Evolutionary conservation across 23 red algal species (phyloP).

Genomic region (Gracilaria gracilis): DNA sequence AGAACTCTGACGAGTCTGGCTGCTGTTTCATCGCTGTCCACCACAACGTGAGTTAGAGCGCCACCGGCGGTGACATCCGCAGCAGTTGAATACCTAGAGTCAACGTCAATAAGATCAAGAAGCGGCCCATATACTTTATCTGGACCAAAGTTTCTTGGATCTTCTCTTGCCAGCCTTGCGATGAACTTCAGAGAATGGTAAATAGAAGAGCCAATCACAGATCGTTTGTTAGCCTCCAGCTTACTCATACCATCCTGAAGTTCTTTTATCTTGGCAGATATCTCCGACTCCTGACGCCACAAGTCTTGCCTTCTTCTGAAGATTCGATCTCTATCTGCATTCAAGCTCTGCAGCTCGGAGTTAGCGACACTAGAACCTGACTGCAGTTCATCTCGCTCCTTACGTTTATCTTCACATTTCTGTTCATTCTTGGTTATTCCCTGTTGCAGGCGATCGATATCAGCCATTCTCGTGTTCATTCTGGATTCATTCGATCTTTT

Average conservation of each 20-base stretch:
- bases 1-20: slow-evolving; percentile 81
- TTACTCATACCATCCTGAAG: slow-evolving; percentile 66
- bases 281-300: slow-evolving; percentile 82
- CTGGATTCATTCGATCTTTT: background rate
- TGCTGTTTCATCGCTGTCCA: slow-evolving; percentile 96
- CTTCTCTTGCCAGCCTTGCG: slow-evolving; percentile 24
- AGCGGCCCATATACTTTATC: slow-evolving; percentile 89
- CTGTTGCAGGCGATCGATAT: slow-evolving; percentile 68
- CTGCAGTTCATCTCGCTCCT: slow-evolving; percentile 49
- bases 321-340: slow-evolving; percentile 58
- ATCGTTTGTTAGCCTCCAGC: slow-evolving; percentile 75
- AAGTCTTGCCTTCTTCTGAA: slow-evolving; percentile 75
- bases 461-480: slow-evolving; percentile 25
- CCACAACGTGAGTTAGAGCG: slow-evolving; percentile 87
- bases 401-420: slow-evolving; percentile 15
- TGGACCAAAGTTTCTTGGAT: slow-evolving; percentile 61
- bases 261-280: slow-evolving; percentile 55
- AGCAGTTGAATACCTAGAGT: slow-evolving; percentile 82
- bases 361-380: slow-evolving; percentile 5
- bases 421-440: slow-evolving; percentile 55
- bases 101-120: slow-evolving; percentile 84
- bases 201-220: slow-evolving; percentile 63
- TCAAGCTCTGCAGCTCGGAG: slow-evolving; percentile 36
- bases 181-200: slow-evolving; percentile 73
- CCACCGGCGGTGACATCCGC: slow-evolving; percentile 86